phyloP scores from a whole-genome alignment of 2,329 filamentous ascomycete species.

The Cladosporium halotolerans region DNA sequence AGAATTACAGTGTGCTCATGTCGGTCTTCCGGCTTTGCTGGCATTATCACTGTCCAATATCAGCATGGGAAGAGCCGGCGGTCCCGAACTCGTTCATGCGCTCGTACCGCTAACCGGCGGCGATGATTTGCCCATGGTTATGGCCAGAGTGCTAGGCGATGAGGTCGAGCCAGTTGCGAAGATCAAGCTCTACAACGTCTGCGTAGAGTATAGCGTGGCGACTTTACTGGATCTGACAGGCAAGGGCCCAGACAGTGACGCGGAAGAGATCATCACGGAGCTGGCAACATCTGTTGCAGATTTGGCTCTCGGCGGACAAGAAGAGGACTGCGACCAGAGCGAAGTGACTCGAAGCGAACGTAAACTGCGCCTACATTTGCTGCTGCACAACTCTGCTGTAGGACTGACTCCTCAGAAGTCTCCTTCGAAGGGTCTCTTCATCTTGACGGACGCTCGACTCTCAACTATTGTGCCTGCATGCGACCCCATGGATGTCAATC shows the following conservation, averaged over 20 bases:
- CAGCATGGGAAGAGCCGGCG: constrained; percentile 56
- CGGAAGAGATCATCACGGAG: constrained; percentile 61
- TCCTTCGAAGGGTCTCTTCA: constrained; percentile 68
- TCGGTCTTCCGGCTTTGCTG: constrained; percentile 75
- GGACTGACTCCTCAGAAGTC: constrained; percentile 76
- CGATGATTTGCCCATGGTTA: constrained; percentile 60
- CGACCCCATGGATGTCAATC: constrained; percentile 55
- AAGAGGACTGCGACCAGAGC: neutral
- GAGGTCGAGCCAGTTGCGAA: constrained; percentile 90
- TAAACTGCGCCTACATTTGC: constrained; percentile 60
- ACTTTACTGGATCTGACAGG: constrained; percentile 74
- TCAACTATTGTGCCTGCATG: constrained; percentile 61
- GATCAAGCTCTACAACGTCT: constrained; percentile 76
- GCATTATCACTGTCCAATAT: constrained; percentile 67
- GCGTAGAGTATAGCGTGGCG: constrained; percentile 81
- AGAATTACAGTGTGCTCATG: constrained; percentile 68
- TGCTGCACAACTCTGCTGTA: constrained; percentile 72
- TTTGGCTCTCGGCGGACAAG: constrained; percentile 33
- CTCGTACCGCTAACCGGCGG: constrained; percentile 38
- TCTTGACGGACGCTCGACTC: constrained; percentile 71
- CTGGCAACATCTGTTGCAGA: constrained; percentile 68
- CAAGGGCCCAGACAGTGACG: constrained; percentile 38
- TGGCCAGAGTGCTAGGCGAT: constrained; percentile 85
- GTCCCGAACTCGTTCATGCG: constrained; percentile 66
- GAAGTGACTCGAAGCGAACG: constrained; percentile 20